phyloP scores from a whole-genome alignment of 805 yeast genomes.

The Debaryomyces prosopidis region DNA sequence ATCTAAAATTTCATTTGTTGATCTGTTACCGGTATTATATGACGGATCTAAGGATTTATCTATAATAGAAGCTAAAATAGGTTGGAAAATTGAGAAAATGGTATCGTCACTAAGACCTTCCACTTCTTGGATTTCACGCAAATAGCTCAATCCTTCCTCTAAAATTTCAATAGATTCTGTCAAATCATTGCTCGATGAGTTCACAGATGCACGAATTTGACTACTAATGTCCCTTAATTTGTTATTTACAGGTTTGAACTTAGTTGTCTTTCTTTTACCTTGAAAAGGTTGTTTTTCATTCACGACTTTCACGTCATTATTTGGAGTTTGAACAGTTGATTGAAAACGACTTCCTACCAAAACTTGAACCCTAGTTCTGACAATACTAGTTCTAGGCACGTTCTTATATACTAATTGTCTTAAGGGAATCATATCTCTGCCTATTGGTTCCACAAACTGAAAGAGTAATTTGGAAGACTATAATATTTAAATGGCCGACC shows the following conservation, averaged over 20 bases:
- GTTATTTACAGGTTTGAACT: constrained; percentile 17
- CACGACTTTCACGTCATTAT: not conserved
- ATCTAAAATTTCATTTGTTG: constrained; percentile 25
- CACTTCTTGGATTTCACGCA: constrained; percentile 35
- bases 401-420: constrained; percentile 11
- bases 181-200: constrained; percentile 16
- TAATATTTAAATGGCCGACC: constrained; percentile 1
- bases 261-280: constrained; percentile 1
- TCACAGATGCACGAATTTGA: constrained; percentile 29
- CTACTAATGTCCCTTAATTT: constrained; percentile 34
- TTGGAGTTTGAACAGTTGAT: constrained; percentile 3
- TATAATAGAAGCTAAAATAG: constrained; percentile 22
- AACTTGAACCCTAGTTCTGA: not conserved
- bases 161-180: constrained; percentile 36
- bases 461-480: not conserved
- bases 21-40: constrained; percentile 8
- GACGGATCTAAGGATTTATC: constrained; percentile 16
- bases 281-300: not conserved
- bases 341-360: constrained; percentile 7
- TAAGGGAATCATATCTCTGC: constrained; percentile 16
- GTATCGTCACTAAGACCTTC: constrained; percentile 30
- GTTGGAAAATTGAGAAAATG: constrained; percentile 28
- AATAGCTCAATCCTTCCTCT: constrained; percentile 41
- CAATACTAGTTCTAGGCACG: constrained; percentile 4
- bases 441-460: not conserved